Base-by-base conservation (phyloP, 1,284 basidiomycete species). In the Pseudozyma sp. region DNA sequence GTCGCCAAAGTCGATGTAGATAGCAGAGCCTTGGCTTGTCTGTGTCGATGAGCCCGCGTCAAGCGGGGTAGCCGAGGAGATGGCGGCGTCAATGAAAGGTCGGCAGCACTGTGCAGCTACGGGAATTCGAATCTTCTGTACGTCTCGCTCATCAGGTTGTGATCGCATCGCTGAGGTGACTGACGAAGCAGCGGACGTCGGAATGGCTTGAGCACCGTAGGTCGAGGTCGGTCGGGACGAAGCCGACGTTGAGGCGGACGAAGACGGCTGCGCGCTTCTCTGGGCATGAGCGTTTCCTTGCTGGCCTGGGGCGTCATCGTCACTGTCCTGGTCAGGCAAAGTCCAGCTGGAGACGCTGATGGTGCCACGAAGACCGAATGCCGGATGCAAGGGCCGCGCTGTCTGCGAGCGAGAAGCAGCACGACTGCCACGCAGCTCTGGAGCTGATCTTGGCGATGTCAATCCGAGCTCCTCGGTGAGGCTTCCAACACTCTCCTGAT, bases 1-100 rank as follows among this genome's bases (percentile, higher is more conserved):
- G 53, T 85, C 83, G 62, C 83, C 81, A 56, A 84, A 79, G 61
- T 84, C 81, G 49, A 83, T 56, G 38, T 70, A 67, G 40, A 82
- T 68, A 55, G 64, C 61, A 3, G 74, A 69, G 38, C 68, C 59
- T 19, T 50, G 39, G 56, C 57, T 59, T 10, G 59, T 64, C 54
- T 62, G 73, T 11, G 74, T 50, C 6, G 56, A 50, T 7, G 66
- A 40, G 16, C 25, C 49, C 50, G 47, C 36, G 4, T 66, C 66
- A 3, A 57, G 40, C 3, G 55, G 14, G 7, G 59, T 35, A 9
- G 36, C 34, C 0, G 60, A 52, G 34, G 69, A 59, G 43, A 70
- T 64, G n/a, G 64, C 67, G 34, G 69, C 67, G 18, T 73, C 70
- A 34, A 70, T 66, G 36, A 65, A 62, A 1, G 77, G 78, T 21